Conservation (phyloP, 352 stramenopile genomes). For the Pelagophyceae sp. region DNA sequence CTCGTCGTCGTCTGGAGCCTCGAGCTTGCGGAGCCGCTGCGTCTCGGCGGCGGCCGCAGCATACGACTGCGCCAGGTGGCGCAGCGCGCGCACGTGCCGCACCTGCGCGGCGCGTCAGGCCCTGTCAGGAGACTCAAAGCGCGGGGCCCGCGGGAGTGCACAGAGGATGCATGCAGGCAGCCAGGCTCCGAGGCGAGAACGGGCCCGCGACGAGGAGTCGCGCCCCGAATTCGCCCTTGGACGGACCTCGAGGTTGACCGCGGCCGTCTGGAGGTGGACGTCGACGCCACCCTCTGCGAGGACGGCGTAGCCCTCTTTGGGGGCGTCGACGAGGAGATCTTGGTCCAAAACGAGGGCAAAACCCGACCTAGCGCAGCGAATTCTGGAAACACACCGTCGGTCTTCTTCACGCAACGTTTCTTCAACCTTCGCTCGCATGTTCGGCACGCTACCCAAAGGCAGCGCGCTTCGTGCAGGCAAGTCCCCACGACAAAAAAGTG, state of each 20-base stretch:
- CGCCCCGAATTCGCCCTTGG: too few relatives aligned
- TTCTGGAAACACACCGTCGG: background rate
- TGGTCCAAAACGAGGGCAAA: background rate
- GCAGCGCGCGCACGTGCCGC: background rate
- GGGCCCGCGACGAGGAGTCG: background rate
- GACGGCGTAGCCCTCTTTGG: background rate
- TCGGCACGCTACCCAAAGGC: too few relatives aligned
- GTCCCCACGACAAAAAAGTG: background rate
- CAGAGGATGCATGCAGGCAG: background rate
- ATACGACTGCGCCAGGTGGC: background rate
- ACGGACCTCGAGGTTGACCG: too few relatives aligned
- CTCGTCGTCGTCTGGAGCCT: background rate
- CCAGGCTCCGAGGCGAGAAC: background rate
- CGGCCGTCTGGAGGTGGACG: background rate
- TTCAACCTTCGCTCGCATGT: too few relatives aligned
- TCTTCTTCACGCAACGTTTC: too few relatives aligned
- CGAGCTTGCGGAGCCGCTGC: background rate
- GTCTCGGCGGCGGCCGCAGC: background rate
- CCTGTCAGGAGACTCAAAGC: too few relatives aligned
- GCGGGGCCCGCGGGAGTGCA: too few relatives aligned
- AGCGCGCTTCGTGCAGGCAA: too few relatives aligned
- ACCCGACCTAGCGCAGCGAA: background rate
- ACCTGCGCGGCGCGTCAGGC: background rate
- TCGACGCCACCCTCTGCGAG: background rate
- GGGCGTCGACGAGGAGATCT: background rate